Evolutionary conservation across 1,284 basidiomycete genomes (phyloP).

Genomic region (Ceratobasidium sp.): DNA sequence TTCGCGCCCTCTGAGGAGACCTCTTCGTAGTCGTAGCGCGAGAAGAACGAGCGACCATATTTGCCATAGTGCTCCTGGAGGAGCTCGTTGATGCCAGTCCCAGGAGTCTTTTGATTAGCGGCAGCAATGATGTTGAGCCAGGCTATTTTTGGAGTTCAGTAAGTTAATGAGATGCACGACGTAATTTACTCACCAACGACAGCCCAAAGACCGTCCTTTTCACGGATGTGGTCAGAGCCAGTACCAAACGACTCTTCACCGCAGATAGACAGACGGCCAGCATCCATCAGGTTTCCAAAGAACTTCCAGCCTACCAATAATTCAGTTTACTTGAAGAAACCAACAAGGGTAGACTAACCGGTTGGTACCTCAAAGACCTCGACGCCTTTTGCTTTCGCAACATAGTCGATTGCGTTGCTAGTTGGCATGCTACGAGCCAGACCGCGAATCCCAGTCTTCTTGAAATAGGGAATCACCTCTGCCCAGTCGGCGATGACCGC

Average conservation of each 20-base stretch:
- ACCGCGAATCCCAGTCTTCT: conserved; percentile 90
- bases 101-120: conserved; percentile 84
- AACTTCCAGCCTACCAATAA: conserved; percentile 90
- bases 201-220: conserved; percentile 99
- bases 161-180: not conserved
- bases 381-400: conserved; percentile 93
- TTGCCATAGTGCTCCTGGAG: conserved; percentile 87
- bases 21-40: conserved; percentile 99
- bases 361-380: conserved; percentile 98
- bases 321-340: not conserved
- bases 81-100: conserved; percentile 88
- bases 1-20: conserved; percentile 91
- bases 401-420: conserved; percentile 94
- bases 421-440: conserved; percentile 98
- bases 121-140: conserved; percentile 98
- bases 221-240: conserved; percentile 99
- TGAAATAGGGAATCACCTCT: conserved; percentile 96
- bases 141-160: conserved; percentile 62
- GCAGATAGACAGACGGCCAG: conserved; percentile 95
- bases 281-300: conserved; percentile 99
- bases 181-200: conserved; percentile 73
- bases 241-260: conserved; percentile 99
- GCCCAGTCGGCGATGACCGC: conserved; percentile 99
- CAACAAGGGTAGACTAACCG: conserved; percentile 62
- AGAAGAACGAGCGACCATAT: conserved; percentile 99